Conservation (phyloP, 805 yeast species). For the Myxozyma melibiosi region DNA sequence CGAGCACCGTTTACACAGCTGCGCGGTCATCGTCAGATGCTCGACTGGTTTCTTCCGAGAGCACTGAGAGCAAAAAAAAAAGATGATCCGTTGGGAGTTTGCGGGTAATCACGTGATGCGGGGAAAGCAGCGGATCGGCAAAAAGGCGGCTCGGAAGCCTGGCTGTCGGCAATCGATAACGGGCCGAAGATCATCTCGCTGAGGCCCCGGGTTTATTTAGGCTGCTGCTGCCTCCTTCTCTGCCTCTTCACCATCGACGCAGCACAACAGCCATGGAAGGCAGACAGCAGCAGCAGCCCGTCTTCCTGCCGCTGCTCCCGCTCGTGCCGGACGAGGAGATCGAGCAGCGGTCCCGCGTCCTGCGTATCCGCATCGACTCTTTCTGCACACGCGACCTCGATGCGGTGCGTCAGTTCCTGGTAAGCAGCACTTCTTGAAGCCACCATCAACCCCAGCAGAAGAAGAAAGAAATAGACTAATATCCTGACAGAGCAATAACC, state of each 20-base stretch:
- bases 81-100: neutral
- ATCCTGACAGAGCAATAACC: slow-evolving; percentile 2
- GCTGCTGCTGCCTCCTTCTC: too few relatives aligned
- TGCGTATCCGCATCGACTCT: slow-evolving; percentile 6
- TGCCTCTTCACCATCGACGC: neutral
- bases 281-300: neutral
- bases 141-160: neutral
- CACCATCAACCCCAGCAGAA: too few relatives aligned
- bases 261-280: neutral
- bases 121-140: too few relatives aligned
- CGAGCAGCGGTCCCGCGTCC: neutral
- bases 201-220: too few relatives aligned
- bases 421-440: too few relatives aligned
- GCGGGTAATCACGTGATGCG: neutral
- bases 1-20: slow-evolving; percentile 6
- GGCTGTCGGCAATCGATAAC: neutral
- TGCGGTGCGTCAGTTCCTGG: slow-evolving; percentile 15
- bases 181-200: too few relatives aligned
- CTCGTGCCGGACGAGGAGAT: neutral
- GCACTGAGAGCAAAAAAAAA: too few relatives aligned
- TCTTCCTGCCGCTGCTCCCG: slow-evolving; percentile 9
- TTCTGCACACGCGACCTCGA: slow-evolving; percentile 13
- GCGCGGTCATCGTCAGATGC: neutral
- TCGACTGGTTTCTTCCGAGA: too few relatives aligned
- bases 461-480: too few relatives aligned